Percentiles rank a stretch among this genome's conserved stretches.
phyloP scores from a whole-genome alignment of 2,329 filamentous ascomycete species.

The Pseudocercospora crystallina region DNA sequence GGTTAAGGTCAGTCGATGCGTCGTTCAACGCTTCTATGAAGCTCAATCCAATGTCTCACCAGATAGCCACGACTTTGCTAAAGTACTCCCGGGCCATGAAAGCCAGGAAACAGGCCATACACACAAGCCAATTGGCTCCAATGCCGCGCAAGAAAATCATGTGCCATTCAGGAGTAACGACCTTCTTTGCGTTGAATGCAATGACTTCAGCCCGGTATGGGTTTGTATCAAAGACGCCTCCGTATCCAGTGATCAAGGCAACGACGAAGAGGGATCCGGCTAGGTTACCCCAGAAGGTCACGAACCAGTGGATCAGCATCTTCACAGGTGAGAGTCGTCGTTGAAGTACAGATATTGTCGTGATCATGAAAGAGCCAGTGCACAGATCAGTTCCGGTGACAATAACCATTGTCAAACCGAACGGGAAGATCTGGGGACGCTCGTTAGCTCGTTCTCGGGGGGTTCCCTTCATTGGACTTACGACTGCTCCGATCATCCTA shows the following conservation, averaged over 20 bases:
- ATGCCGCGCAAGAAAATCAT: conserved; percentile 57
- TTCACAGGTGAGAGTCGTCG: conserved; percentile 33
- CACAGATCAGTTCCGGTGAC: conserved; percentile 37
- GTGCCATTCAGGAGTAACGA: conserved; percentile 50
- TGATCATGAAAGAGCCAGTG: conserved; percentile 40
- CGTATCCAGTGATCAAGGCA: conserved; percentile 32
- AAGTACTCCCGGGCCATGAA: conserved; percentile 52
- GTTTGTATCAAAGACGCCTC: conserved; percentile 32
- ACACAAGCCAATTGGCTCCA: conserved; percentile 59
- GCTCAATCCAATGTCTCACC: conserved; percentile 38
- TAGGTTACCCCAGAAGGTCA: conserved; percentile 36
- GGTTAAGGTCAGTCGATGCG: too few relatives aligned
- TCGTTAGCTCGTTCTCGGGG: not conserved
- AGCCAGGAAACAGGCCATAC: conserved; percentile 52
- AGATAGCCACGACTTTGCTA: conserved; percentile 57
- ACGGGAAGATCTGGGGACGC: conserved; percentile 32
- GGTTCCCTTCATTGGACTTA: conserved; percentile 3
- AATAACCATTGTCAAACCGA: conserved; percentile 35
- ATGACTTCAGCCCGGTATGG: conserved; percentile 48
- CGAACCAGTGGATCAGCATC: conserved; percentile 30
- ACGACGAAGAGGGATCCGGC: conserved; percentile 35
- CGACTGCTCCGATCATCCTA: conserved; percentile 30
- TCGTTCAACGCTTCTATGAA: too few relatives aligned
- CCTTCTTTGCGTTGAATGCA: conserved; percentile 51
- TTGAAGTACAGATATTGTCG: conserved; percentile 46